phyloP scores from a whole-genome alignment of 1,139 yeast species.

The Hemisphaericaspora subhashii region DNA sequence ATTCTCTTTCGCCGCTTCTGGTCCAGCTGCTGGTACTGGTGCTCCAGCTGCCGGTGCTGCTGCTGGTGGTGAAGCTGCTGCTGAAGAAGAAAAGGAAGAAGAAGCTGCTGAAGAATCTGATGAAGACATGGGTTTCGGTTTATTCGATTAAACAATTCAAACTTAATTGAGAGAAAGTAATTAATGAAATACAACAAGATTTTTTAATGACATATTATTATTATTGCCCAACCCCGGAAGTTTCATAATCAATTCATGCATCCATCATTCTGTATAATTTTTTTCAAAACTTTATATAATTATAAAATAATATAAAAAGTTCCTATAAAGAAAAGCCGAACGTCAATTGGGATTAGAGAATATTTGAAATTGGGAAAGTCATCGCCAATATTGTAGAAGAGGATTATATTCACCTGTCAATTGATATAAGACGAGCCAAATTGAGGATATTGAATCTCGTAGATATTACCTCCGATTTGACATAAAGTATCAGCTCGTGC shows the following conservation, averaged over 20 bases:
- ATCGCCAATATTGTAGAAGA: too few relatives aligned
- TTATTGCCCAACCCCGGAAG: background rate
- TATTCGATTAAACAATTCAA: conserved; percentile 41
- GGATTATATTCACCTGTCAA: too few relatives aligned
- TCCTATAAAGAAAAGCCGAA: background rate
- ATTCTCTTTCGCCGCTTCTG: conserved; percentile 67
- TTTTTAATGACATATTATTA: background rate
- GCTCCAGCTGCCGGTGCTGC: conserved; percentile 65
- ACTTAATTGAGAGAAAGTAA: background rate
- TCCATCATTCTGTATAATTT: conserved; percentile 1
- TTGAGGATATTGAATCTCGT: too few relatives aligned
- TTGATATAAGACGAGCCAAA: too few relatives aligned
- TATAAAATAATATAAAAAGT: conserved; percentile 1
- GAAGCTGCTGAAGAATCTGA: conserved; percentile 74
- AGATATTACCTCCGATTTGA: too few relatives aligned
- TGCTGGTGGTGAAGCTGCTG: conserved; percentile 54
- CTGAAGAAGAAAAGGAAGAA: conserved; percentile 51
- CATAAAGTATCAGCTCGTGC: too few relatives aligned
- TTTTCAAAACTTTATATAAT: conserved; percentile 1
- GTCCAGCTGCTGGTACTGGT: conserved; percentile 42
- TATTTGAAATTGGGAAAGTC: too few relatives aligned
- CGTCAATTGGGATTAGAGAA: background rate
- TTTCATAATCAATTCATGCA: background rate
- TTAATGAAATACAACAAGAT: conserved; percentile 1
- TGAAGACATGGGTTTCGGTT: conserved; percentile 76